phyloP scores from a whole-genome alignment of 257 asterid genomes.

The Capsicum rhomboideum region DNA sequence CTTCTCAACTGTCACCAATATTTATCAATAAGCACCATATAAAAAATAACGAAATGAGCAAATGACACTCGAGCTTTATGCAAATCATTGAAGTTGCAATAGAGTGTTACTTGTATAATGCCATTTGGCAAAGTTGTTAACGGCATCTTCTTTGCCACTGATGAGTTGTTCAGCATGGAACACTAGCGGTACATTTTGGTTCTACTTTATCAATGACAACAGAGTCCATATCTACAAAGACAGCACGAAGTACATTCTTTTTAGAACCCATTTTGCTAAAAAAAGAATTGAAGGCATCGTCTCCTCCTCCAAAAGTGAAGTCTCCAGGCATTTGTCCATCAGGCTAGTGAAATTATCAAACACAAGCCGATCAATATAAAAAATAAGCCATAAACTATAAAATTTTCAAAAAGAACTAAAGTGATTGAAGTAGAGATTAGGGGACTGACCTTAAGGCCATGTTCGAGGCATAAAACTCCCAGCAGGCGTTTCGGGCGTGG shows the following conservation, averaged over 20 bases:
- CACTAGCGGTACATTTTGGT: conserved; percentile 75
- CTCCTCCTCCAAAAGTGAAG: conserved; percentile 80
- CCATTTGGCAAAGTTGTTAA: conserved; percentile 88
- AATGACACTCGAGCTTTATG: neutral
- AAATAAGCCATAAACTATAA: neutral
- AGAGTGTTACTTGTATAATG: conserved; percentile 52
- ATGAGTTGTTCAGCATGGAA: conserved; percentile 94
- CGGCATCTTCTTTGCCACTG: conserved; percentile 90
- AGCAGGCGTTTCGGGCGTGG: conserved; percentile 86
- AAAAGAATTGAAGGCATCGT: conserved; percentile 89
- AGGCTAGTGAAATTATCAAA: conserved; percentile 29
- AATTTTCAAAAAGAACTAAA: neutral
- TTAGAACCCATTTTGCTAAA: conserved; percentile 94
- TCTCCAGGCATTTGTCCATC: conserved; percentile 96
- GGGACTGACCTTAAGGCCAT: conserved; percentile 56
- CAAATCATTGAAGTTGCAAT: neutral
- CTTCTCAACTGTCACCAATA: conserved; percentile 37
- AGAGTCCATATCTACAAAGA: conserved; percentile 85
- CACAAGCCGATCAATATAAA: neutral
- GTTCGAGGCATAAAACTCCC: conserved; percentile 96
- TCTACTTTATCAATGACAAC: conserved; percentile 92
- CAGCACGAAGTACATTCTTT: conserved; percentile 87
- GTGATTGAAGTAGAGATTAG: neutral
- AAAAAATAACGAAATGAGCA: neutral
- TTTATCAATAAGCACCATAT: neutral